phyloP scores from a whole-genome alignment of 139 green algal species.

The Ulvella scutata region DNA sequence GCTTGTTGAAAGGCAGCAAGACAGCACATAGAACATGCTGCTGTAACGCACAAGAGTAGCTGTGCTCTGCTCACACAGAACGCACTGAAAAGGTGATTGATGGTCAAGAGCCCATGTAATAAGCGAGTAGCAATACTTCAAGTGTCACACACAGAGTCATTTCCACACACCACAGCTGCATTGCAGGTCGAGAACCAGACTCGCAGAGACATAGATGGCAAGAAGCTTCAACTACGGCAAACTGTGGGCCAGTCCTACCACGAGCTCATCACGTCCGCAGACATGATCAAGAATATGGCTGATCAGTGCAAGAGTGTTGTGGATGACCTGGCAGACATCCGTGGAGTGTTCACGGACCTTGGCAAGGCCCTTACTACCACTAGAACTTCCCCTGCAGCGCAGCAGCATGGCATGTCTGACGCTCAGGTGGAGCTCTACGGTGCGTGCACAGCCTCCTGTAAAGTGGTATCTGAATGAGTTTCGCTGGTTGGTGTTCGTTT shows the following conservation, averaged over 20 bases:
- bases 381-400: background rate
- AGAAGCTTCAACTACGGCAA: constrained; percentile 69
- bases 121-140: too few species aligned
- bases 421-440: constrained; percentile 44
- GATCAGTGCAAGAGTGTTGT: constrained; percentile 34
- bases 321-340: constrained; percentile 4
- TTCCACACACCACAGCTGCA: too few species aligned
- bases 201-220: constrained; percentile 70
- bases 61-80: too few species aligned
- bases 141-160: too few species aligned
- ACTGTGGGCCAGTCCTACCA: constrained; percentile 83
- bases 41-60: too few species aligned
- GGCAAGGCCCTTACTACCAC: background rate
- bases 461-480: too few species aligned
- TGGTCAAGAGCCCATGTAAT: too few species aligned
- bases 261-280: constrained; percentile 82
- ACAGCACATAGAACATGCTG: too few species aligned
- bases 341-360: constrained; percentile 7
- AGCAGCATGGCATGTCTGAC: constrained; percentile 5
- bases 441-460: too few species aligned
- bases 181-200: constrained; percentile 60
- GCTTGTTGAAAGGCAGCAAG: too few species aligned
- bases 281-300: constrained; percentile 74
- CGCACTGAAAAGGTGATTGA: too few species aligned
- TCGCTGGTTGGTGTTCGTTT: too few species aligned